Evolutionary conservation across 2,329 filamentous ascomycete genomes (phyloP).

Genomic region (Cladosporium sp.): DNA sequence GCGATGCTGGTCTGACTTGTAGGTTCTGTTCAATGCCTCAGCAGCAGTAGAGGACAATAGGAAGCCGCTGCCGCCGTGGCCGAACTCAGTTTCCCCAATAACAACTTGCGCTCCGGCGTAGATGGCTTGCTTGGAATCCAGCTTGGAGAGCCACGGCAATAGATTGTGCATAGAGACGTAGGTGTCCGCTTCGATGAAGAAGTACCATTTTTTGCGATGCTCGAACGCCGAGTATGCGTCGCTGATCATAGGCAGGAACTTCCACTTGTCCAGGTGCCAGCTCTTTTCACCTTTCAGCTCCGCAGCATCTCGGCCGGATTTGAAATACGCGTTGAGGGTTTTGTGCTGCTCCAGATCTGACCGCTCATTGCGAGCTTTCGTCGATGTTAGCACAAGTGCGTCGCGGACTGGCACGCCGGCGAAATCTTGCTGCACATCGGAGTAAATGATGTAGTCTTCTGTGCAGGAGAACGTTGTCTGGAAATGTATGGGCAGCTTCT

Average conservation of each 20-base stretch:
- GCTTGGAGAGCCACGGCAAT: constrained; percentile 41
- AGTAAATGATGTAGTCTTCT: constrained; percentile 40
- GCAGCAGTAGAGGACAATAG: constrained; percentile 40
- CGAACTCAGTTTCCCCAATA: constrained; percentile 33
- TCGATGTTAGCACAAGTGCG: constrained; percentile 12
- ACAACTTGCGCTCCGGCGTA: constrained; percentile 42
- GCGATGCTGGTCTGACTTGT: constrained; percentile 19
- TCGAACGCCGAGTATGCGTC: constrained; percentile 33
- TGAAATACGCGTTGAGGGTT: constrained; percentile 11
- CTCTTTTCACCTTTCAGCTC: constrained; percentile 27
- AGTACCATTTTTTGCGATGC: constrained; percentile 51
- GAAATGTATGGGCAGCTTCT: constrained; percentile 49
- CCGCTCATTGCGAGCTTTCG: neutral
- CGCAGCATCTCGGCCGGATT: constrained; percentile 15
- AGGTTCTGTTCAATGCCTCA: constrained; percentile 20
- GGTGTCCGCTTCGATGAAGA: constrained; percentile 54
- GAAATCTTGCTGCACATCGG: constrained; percentile 41
- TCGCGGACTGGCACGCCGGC: constrained; percentile 30
- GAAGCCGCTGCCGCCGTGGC: constrained; percentile 44
- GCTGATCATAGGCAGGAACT: constrained; percentile 33
- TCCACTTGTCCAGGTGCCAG: constrained; percentile 45
- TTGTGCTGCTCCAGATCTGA: neutral
- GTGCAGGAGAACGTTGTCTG: constrained; percentile 48
- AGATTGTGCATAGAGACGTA: constrained; percentile 37
- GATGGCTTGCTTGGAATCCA: constrained; percentile 35